A percentile compares a stretch with the other conserved stretches of the same genome.
These are phyloP conservation scores for Metschnikowia aberdeeniae DNA, from an alignment of 805 yeast genomes.

Conservation along the genomic window DNA sequence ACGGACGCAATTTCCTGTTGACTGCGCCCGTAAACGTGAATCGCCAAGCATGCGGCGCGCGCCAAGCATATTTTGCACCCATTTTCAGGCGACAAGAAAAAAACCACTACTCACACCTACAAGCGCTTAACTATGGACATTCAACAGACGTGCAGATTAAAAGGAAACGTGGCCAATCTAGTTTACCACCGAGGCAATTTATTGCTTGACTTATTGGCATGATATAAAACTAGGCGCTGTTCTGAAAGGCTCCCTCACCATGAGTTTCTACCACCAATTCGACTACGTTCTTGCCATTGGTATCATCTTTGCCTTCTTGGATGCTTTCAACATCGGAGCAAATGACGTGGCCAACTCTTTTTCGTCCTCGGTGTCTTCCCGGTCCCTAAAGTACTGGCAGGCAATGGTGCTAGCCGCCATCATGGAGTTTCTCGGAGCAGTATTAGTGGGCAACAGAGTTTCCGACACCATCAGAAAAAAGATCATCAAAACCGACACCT, in stretches of 20 bases:
- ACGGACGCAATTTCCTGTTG: not conserved
- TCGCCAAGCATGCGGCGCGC: conserved; percentile 4
- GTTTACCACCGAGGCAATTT: not conserved
- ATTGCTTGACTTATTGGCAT: too few species aligned
- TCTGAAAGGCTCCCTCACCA: not conserved
- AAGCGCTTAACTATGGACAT: not conserved
- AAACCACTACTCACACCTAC: not conserved
- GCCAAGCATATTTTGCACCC: conserved; percentile 6
- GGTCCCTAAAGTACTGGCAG: conserved; percentile 67
- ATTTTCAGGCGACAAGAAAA: not conserved
- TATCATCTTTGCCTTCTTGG: conserved; percentile 68
- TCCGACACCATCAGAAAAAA: conserved; percentile 67
- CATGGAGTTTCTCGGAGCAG: conserved; percentile 74
- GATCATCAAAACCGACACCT: conserved; percentile 51
- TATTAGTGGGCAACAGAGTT: conserved; percentile 68
- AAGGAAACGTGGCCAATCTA: not conserved
- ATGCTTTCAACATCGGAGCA: conserved; percentile 79
- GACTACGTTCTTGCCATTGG: conserved; percentile 69
- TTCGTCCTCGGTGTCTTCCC: conserved; percentile 70
- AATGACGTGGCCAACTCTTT: conserved; percentile 80
- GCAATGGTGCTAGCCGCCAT: conserved; percentile 69
- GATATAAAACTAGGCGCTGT: too few species aligned
- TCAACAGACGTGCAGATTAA: not conserved
- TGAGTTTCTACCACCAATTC: conserved; percentile 48
- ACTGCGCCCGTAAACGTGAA: conserved; percentile 1